Evolutionary conservation across 2,329 filamentous ascomycete genomes (phyloP), one percentile per base, ranked within the genome.

Genomic region (Fonsecaea erecta): DNA sequence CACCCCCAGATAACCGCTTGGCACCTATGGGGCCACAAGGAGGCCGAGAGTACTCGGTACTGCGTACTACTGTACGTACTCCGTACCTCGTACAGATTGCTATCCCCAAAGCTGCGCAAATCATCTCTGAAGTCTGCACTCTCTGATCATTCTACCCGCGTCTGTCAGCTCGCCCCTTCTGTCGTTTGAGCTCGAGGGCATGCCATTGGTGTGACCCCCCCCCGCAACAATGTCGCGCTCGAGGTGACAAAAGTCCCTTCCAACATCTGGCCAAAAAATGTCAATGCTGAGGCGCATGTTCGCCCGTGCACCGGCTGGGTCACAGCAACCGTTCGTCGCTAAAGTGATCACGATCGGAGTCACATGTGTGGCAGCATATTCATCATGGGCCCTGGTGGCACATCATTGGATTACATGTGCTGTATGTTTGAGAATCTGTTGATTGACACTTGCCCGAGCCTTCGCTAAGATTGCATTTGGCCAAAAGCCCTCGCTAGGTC

Each of bases 401-500:
- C 63, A 62, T 35, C 53, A 62, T 26, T 30, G 32, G 32, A 58
- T 65, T 4, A 57, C 59, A 35, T 65, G 58, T 35, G 40, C 26
- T 51, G 63, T 65, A 59, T 21, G 63, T 54, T 24, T 3, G n/a
- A 21, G 26, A 9, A 24, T 57, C n/a, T 21, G 30, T 55, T 55
- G 1, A 18, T 55, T 55, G 1, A 18, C 21, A 28, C 34, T 16
- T 52, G 34, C 32, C 37, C 2, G 9, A 48, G 43, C 26, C 43
- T 26, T 48, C 8, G 43, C 43, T 48, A 26, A 48, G n/a, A 16
- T 24, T 48, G 9, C 14, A 21, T n/a, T 5, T 53, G 24, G 40
- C 14, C 12, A 43, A 60, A 60, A 68, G 67, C 32, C 59, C 18
- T 65, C 48, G 24, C 21, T 56, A 57, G 94, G 94, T 1, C 87